A percentile compares a stretch with the other conserved stretches of the same genome.
Evolutionary conservation across 2,329 filamentous ascomycete species (phyloP).

Genomic region (Aspergillus proliferans): DNA sequence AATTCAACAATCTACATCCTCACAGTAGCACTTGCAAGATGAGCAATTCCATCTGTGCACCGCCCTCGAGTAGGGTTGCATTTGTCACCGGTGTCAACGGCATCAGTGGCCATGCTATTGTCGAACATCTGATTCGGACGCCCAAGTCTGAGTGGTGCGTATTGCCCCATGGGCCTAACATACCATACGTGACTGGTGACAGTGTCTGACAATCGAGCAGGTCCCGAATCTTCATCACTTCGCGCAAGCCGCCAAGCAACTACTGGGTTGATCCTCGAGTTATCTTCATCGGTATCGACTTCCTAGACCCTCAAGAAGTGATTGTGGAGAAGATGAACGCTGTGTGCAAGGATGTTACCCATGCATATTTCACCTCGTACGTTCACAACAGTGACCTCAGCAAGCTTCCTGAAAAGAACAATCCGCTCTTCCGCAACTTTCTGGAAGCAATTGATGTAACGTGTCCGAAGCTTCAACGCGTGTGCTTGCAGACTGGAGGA

Average conservation of each 20-base stretch:
- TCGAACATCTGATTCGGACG: conserved; percentile 5
- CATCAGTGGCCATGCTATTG: conserved; percentile 5
- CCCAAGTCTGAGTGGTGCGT: conserved; percentile 4
- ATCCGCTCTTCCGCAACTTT: conserved; percentile 5
- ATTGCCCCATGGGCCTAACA: background rate
- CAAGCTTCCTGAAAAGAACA: background rate
- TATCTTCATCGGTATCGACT: conserved; percentile 2
- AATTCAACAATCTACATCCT: no score
- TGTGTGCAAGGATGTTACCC: conserved; percentile 1
- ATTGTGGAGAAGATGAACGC: background rate
- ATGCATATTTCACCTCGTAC: conserved; percentile 7
- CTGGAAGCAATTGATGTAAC: conserved; percentile 1
- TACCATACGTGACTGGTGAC: background rate
- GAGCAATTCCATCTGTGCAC: background rate
- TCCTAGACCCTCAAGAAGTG: background rate
- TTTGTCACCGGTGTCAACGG: conserved; percentile 5
- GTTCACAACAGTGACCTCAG: conserved; percentile 3
- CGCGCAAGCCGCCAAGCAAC: conserved; percentile 1
- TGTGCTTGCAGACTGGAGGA: conserved; percentile 4
- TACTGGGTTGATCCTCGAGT: conserved; percentile 3
- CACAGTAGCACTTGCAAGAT: background rate
- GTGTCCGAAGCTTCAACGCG: conserved; percentile 1
- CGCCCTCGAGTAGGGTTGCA: conserved; percentile 1
- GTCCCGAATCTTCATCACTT: conserved; percentile 4
- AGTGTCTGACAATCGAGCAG: background rate